Evolutionary conservation across 352 stramenopile species (phyloP), one percentile per base, ranked within the genome.

Genomic region (Halophytophthora polymorphica): DNA sequence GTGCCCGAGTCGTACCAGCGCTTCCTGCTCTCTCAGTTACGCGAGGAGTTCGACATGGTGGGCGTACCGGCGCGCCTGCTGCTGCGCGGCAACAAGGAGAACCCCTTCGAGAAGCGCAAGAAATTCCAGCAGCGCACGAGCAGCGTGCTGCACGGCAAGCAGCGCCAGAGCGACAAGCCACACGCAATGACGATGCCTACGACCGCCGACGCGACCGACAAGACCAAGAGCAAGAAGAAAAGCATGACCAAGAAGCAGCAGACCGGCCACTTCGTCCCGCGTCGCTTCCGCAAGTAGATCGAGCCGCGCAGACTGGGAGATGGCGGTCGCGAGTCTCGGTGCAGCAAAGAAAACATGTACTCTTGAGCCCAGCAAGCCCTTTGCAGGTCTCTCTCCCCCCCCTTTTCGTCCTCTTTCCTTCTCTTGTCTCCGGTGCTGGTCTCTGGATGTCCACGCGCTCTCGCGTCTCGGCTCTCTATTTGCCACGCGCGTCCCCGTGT

Each of bases 31-130:
- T 86, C 60, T 15, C 83, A 93, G 51, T 50, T 93, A 37, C 81
- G 83, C 21, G 82, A 89, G 19, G 83, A 92, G 59, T 93, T 93
- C 41, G 78, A 90, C 45, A 92, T 92, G 81, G 78, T 86, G 8
- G 81, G 83, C 18, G 80, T 93, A 21, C 83, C 83, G 1, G 81
- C 75, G 63, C 78, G 83, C 12, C 61, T 93, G 39, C 58, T 92
- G 40, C 61, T 92, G 51, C 76, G 81, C 35, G 81, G 81, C 55
- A 90, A 84, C 63, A 85, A 69, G 49, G 78, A 89, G 28, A 93
- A 93, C 40, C 83, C 83, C 47, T 93, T 91, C 53, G 69, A 86
- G 56, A 90, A 89, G 67, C 79, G 79, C 54, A 83, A 81, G 52
- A 90, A 87, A 45, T 90, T 90, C 59, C 73, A 90, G 70, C 80